Base-by-base conservation (phyloP, 2,329 filamentous ascomycete species). In the Sarocladium strictum region DNA sequence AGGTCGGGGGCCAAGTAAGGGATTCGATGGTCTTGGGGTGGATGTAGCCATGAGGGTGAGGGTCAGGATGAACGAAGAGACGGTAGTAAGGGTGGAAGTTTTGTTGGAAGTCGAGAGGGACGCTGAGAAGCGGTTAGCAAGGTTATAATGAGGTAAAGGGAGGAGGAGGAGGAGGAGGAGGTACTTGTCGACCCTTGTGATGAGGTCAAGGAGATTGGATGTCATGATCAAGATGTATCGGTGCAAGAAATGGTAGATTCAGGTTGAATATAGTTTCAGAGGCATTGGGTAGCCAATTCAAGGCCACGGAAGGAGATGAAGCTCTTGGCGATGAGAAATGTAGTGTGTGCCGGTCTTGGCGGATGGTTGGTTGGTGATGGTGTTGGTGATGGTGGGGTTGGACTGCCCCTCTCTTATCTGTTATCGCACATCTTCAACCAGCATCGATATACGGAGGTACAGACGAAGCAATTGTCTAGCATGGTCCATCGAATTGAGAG, bases 21-120 rank as follows among this genome's bases (percentile, higher is more conserved):
- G 68, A 66, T 27, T 67, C 55, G 14, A 79, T 72, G 15, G 71
- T 77, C 49, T 64, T 64, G 2, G 72, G 71, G 50, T 75, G 71
- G 47, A 81, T 68, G 65, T 78, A 77, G 59, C 78, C 78, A 57
- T 81, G 77, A 0, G 75, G 68, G 3, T 73, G 68, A 17, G 67
- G 56, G 56, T 80, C 77, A 2, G 70, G 64, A 1, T 72, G 68
- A 11, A 81, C 67, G 9, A 70, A 62, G 32, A 81, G 72, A 55
- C 67, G 69, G 59, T 78, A 80, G 57, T 77, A 72, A 3, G 68
- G 69, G 9, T 33, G 17, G 41, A 55, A 60, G 55, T 72, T 66
- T 35, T 67, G 62, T 54, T 69, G 67, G 58, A 74, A 74, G 58
- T 73, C 65, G 14, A 73, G 66, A 0, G 78, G 76, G n/a, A 79